Percentiles rank a stretch among this genome's conserved stretches.
phyloP scores from a whole-genome alignment of 140 eudicot species.

The Artemisia princeps region DNA sequence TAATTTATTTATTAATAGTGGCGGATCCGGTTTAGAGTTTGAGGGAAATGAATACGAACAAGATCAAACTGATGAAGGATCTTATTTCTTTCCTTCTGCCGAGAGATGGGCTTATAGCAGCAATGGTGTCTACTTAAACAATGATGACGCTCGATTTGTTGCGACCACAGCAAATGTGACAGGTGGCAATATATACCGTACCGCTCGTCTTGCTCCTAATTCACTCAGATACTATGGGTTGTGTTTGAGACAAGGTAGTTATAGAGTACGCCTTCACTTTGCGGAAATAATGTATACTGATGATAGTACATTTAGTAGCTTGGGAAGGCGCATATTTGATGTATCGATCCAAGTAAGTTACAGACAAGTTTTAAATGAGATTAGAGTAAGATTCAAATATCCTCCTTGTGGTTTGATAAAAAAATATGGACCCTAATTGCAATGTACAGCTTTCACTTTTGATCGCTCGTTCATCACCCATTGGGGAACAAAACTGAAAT shows the following conservation, averaged over 20 bases:
- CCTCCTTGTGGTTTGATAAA: too few relatives aligned
- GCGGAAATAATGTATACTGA: slow-evolving; percentile 63
- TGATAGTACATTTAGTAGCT: slow-evolving; percentile 42
- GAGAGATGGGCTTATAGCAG: slow-evolving; percentile 78
- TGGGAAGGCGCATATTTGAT: slow-evolving; percentile 72
- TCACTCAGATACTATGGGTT: slow-evolving; percentile 70
- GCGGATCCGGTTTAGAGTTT: slow-evolving; percentile 40
- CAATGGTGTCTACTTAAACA: slow-evolving; percentile 47
- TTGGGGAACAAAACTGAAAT: too few relatives aligned
- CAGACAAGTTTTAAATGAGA: too few relatives aligned
- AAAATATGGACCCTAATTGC: too few relatives aligned
- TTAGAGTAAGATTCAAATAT: too few relatives aligned
- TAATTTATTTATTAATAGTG: slow-evolving; percentile 64
- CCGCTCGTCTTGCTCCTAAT: slow-evolving; percentile 70
- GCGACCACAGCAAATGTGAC: slow-evolving; percentile 18
- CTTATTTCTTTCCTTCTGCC: slow-evolving; percentile 38
- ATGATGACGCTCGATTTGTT: slow-evolving; percentile 24
- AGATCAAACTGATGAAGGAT: slow-evolving; percentile 34
- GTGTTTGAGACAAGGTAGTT: slow-evolving; percentile 63
- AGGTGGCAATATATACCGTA: slow-evolving; percentile 34
- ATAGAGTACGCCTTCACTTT: slow-evolving; percentile 76
- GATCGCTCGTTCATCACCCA: too few relatives aligned
- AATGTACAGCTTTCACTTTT: too few relatives aligned
- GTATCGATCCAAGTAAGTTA: slow-evolving; percentile 71
- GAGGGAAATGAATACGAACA: slow-evolving; percentile 60